These are phyloP conservation scores for Mortierella polycephala DNA, from an alignment of 371 early-diverging fungal species.

Conservation along the genomic window DNA sequence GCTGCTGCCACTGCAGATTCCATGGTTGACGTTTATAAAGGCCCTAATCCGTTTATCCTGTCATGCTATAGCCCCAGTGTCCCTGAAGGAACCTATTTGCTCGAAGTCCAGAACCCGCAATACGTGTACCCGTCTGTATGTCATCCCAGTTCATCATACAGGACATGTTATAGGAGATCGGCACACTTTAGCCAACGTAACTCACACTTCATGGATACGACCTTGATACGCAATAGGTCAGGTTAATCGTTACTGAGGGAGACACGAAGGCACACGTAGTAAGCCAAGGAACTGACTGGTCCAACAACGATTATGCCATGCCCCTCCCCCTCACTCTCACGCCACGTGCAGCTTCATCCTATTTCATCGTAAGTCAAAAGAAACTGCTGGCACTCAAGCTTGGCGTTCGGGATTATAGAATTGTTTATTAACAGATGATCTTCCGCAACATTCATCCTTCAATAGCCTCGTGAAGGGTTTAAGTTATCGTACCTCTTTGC, in stretches of 20 bases:
- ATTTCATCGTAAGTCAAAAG: constrained; percentile 30
- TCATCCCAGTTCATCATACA: not conserved
- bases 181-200: not conserved
- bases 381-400: not conserved
- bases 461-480: constrained; percentile 63
- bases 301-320: constrained; percentile 40
- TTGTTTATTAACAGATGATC: not conserved
- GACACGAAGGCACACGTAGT: constrained; percentile 32
- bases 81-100: constrained; percentile 57
- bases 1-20: not conserved
- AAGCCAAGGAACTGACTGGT: constrained; percentile 42
- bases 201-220: not conserved
- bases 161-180: not conserved
- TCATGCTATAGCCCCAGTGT: constrained; percentile 41
- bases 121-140: constrained; percentile 54
- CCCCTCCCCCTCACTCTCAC: constrained; percentile 29
- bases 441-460: not conserved
- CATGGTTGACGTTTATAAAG: not conserved
- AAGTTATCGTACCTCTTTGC: constrained; percentile 58
- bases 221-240: constrained; percentile 14
- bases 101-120: constrained; percentile 56
- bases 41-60: not conserved
- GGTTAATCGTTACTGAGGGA: constrained; percentile 24
- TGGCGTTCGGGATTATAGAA: not conserved
- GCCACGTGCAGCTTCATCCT: constrained; percentile 26